Percentiles rank a stretch among this genome's conserved stretches.
These are phyloP conservation scores for Vanderwaltozyma verrucispora DNA, from an alignment of 805 yeast genomes.

Conservation along the genomic window DNA sequence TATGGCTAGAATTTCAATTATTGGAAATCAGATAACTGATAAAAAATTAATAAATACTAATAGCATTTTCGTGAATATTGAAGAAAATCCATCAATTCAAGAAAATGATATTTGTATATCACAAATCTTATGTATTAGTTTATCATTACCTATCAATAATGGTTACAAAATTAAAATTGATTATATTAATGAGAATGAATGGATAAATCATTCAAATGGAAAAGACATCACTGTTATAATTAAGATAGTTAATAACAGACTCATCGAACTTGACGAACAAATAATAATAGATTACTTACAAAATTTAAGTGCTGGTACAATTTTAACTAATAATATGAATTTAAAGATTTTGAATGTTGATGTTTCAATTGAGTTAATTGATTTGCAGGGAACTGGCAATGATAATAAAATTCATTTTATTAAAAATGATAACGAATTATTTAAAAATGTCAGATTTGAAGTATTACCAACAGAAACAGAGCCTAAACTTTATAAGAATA, in stretches of 20 bases:
- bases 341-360: not conserved
- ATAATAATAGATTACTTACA: not conserved
- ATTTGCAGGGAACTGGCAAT: not conserved
- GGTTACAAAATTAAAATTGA: constrained; percentile 1
- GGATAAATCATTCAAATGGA: not conserved
- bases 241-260: not conserved
- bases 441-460: not conserved
- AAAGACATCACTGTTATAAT: not conserved
- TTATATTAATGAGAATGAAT: not conserved
- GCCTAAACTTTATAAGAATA: not conserved
- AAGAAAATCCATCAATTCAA: not conserved
- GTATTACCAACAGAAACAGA: not conserved
- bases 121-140: not conserved
- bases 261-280: not conserved
- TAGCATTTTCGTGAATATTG: not conserved
- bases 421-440: not conserved
- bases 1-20: constrained; percentile 25
- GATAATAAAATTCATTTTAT: not conserved
- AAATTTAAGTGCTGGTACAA: not conserved
- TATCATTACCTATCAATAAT: constrained; percentile 11
- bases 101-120: not conserved
- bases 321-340: not conserved
- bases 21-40: constrained; percentile 16
- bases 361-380: not conserved
- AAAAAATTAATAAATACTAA: not conserved